Percentiles rank a stretch among this genome's conserved stretches.
Evolutionary conservation across 1,284 basidiomycete species (phyloP).

Genomic region (Athelia psychrophila): DNA sequence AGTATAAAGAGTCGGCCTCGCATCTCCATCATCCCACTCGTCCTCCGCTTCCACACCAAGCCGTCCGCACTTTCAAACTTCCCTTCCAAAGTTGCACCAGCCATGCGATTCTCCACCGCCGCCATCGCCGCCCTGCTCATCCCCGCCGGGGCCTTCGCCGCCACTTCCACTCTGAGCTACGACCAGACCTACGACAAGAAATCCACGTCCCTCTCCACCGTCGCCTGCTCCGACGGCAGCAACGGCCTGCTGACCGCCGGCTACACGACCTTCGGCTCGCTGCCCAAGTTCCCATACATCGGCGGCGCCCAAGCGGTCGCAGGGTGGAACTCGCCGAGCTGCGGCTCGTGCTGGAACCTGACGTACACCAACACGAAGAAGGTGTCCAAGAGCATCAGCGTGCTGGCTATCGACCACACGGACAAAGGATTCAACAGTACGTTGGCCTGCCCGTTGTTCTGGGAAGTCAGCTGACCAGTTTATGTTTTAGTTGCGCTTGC

Average conservation of each 20-base stretch:
- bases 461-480: too few relatives aligned
- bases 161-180: slow-evolving; percentile 33
- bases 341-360: slow-evolving; percentile 49
- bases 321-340: slow-evolving; percentile 42
- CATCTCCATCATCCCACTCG: too few relatives aligned
- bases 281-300: slow-evolving; percentile 42
- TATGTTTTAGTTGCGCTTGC: slow-evolving; percentile 3
- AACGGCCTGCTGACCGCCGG: slow-evolving; percentile 26
- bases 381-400: slow-evolving; percentile 28
- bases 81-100: too few relatives aligned
- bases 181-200: slow-evolving; percentile 40
- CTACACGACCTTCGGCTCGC: slow-evolving; percentile 36
- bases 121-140: slow-evolving; percentile 14
- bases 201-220: slow-evolving; percentile 29
- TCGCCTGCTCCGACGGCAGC: slow-evolving; percentile 47
- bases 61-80: too few relatives aligned
- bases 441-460: slow-evolving; percentile 11
- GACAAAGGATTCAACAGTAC: slow-evolving; percentile 33
- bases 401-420: slow-evolving; percentile 40
- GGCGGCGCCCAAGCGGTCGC: slow-evolving; percentile 39
- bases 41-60: too few relatives aligned
- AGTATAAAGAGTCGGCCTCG: too few relatives aligned
- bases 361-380: slow-evolving; percentile 33
- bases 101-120: slow-evolving; percentile 25
- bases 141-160: slow-evolving; percentile 21